Evolutionary conservation across 129 eudicot genomes (phyloP).

Genomic region (Saposhnikovia divaricata): DNA sequence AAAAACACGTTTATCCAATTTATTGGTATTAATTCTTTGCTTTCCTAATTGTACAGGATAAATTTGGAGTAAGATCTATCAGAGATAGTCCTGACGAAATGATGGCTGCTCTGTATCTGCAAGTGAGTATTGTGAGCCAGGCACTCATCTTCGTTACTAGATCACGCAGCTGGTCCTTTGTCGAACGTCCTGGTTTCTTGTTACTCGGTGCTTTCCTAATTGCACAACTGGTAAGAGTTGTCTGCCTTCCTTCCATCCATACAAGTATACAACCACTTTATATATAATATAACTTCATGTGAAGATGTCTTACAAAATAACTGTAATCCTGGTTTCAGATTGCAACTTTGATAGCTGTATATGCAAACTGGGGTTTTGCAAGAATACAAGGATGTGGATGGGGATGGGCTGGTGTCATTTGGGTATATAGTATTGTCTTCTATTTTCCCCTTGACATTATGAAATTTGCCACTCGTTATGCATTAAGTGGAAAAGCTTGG

Average conservation of each 20-base stretch:
- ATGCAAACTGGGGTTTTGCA: slow-evolving; percentile 90
- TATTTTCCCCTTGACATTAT: slow-evolving; percentile 79
- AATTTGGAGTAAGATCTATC: slow-evolving; percentile 54
- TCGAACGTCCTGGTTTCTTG: slow-evolving; percentile 85
- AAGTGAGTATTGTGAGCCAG: slow-evolving; percentile 94
- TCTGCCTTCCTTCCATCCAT: background rate
- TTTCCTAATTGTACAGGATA: slow-evolving; percentile 35
- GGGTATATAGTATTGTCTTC: slow-evolving; percentile 78
- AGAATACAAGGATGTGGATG: slow-evolving; percentile 85
- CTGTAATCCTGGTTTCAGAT: slow-evolving; percentile 33
- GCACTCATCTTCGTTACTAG: slow-evolving; percentile 93
- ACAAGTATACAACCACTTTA: background rate
- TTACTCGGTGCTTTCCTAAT: slow-evolving; percentile 56
- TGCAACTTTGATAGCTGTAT: slow-evolving; percentile 86
- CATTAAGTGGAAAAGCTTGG: slow-evolving; percentile 96
- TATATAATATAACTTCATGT: background rate
- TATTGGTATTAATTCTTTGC: background rate
- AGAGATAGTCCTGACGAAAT: slow-evolving; percentile 49
- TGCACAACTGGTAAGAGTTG: slow-evolving; percentile 83
- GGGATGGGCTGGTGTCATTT: slow-evolving; percentile 99
- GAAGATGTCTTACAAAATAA: background rate
- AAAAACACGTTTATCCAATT: background rate
- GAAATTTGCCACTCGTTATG: slow-evolving; percentile 68
- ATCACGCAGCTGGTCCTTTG: slow-evolving; percentile 79
- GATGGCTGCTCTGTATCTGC: slow-evolving; percentile 97